Evolutionary conservation across 2,329 filamentous ascomycete species (phyloP).

Genomic region (Pseudogymnoascus sp.): DNA sequence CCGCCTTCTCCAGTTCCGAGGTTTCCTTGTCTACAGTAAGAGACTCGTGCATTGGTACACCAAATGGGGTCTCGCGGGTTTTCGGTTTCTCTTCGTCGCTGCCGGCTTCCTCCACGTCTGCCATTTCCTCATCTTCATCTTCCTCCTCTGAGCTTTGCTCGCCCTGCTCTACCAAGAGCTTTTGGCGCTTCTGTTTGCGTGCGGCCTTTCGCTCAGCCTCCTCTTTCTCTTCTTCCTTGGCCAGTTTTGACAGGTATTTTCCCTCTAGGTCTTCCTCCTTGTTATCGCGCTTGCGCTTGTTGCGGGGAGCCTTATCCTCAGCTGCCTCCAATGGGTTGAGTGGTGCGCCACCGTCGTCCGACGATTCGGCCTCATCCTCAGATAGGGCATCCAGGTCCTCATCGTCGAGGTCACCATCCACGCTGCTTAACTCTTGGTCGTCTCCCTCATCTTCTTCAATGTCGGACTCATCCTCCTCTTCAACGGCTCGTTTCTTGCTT

Average conservation of each 20-base stretch:
- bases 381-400: slow-evolving; percentile 24
- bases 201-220: slow-evolving; percentile 37
- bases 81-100: slow-evolving; percentile 28
- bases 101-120: slow-evolving; percentile 22
- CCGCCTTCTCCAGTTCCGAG: slow-evolving; percentile 72
- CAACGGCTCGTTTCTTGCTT: slow-evolving; percentile 19
- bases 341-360: slow-evolving; percentile 32
- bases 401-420: slow-evolving; percentile 31
- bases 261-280: slow-evolving; percentile 63
- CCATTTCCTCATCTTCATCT: slow-evolving; percentile 20
- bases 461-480: slow-evolving; percentile 25
- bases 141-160: slow-evolving; percentile 29
- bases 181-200: slow-evolving; percentile 44
- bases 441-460: slow-evolving; percentile 23
- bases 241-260: slow-evolving; percentile 60
- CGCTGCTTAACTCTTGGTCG: slow-evolving; percentile 31
- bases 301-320: slow-evolving; percentile 30
- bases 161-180: slow-evolving; percentile 34
- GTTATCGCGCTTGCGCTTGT: slow-evolving; percentile 59
- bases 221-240: slow-evolving; percentile 51
- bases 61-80: slow-evolving; percentile 35
- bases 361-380: slow-evolving; percentile 26
- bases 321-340: slow-evolving; percentile 40
- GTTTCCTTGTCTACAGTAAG: slow-evolving; percentile 45
- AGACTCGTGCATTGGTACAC: slow-evolving; percentile 46